Evolutionary conservation across 768 basidiomycete species (phyloP).

Genomic region (Boletus rex-veris): DNA sequence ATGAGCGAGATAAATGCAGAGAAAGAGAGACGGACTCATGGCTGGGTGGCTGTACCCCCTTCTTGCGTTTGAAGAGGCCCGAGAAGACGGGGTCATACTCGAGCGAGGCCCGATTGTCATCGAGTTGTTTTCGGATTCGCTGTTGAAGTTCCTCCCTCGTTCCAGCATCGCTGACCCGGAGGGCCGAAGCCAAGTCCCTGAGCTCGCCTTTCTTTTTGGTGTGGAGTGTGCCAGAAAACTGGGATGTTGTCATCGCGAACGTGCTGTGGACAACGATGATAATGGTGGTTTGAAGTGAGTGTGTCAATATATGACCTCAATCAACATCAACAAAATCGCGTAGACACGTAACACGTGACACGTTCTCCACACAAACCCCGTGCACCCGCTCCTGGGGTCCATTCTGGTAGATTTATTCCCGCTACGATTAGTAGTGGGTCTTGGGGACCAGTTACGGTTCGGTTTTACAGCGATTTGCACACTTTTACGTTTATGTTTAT

Average conservation of each 20-base stretch:
- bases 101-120: conserved; percentile 47
- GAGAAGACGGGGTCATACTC: conserved; percentile 57
- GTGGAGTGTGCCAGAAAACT: conserved; percentile 51
- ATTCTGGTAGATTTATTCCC: too few relatives aligned
- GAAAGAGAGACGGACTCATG: conserved; percentile 10
- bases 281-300: conserved; percentile 9
- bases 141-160: conserved; percentile 60
- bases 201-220: conserved; percentile 71
- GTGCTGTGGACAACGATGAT: background rate
- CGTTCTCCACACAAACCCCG: conserved; percentile 7
- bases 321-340: conserved; percentile 33
- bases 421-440: too few relatives aligned
- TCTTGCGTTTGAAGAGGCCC: conserved; percentile 49
- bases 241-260: conserved; percentile 39
- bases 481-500: too few relatives aligned
- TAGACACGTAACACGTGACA: conserved; percentile 23
- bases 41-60: conserved; percentile 24
- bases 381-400: background rate
- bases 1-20: background rate
- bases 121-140: conserved; percentile 64
- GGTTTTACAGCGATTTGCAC: too few relatives aligned
- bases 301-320: conserved; percentile 13
- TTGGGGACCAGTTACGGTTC: too few relatives aligned
- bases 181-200: conserved; percentile 54
- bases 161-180: conserved; percentile 50